These are phyloP conservation scores for Boletus patriciae DNA, from an alignment of 768 basidiomycete genomes.

Conservation along the genomic window DNA sequence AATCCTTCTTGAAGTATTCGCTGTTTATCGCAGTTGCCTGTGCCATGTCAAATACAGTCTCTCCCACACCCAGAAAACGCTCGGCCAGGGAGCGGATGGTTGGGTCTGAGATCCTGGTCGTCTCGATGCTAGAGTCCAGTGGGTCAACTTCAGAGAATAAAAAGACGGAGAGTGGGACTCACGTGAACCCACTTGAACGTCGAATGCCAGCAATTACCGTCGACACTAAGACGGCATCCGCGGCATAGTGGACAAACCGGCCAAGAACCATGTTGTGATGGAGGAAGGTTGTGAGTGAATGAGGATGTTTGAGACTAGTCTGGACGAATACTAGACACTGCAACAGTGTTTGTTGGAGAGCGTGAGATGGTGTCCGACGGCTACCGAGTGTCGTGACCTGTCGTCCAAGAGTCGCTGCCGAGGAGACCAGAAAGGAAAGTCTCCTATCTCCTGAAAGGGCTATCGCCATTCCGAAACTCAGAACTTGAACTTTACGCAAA, in stretches of 20 bases:
- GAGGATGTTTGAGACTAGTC: slow-evolving; percentile 2
- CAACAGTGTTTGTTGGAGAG: not conserved
- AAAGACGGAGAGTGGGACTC: slow-evolving; percentile 38
- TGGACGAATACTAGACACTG: not conserved
- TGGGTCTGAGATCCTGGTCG: slow-evolving; percentile 69
- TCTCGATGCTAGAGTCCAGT: slow-evolving; percentile 54
- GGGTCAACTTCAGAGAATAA: not conserved
- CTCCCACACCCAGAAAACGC: slow-evolving; percentile 81
- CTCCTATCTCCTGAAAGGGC: slow-evolving; percentile 9
- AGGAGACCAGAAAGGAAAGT: slow-evolving; percentile 17
- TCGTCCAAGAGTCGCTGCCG: too few species aligned
- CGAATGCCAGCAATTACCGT: slow-evolving; percentile 90
- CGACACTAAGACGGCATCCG: slow-evolving; percentile 84
- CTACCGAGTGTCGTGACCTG: not conserved
- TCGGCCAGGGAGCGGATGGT: slow-evolving; percentile 76
- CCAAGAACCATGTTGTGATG: slow-evolving; percentile 54
- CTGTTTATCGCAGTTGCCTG: slow-evolving; percentile 87
- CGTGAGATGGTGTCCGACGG: not conserved
- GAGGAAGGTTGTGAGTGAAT: not conserved
- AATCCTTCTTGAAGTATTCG: slow-evolving; percentile 69
- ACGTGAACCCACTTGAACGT: slow-evolving; percentile 89
- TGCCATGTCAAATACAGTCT: slow-evolving; percentile 83
- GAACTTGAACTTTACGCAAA: not conserved
- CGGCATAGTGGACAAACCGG: slow-evolving; percentile 75
- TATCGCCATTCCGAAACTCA: not conserved